Conservation (phyloP, 805 yeast genomes). For the Kuraishia ogatae region DNA sequence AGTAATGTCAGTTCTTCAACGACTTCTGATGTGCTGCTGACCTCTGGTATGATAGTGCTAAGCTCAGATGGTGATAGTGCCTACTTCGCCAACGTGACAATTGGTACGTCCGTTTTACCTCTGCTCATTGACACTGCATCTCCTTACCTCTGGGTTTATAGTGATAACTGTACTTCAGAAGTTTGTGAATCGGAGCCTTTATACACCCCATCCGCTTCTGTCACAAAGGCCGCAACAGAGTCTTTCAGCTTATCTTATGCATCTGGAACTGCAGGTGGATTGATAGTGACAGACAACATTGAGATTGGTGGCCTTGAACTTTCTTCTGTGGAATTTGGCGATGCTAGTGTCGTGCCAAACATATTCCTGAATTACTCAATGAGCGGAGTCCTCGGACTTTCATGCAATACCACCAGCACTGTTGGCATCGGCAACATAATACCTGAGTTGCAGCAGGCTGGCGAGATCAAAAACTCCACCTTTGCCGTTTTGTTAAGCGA, state of each 20-base stretch:
- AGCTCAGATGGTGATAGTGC: constrained; percentile 21
- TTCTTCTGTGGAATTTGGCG: constrained; percentile 39
- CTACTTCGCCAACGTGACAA: constrained; percentile 29
- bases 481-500: constrained; percentile 35
- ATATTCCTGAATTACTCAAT: constrained; percentile 43
- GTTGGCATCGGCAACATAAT: constrained; percentile 30
- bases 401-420: constrained; percentile 30
- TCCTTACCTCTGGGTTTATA: constrained; percentile 56
- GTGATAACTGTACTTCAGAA: constrained; percentile 33
- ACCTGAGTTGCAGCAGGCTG: constrained; percentile 24
- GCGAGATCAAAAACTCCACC: constrained; percentile 24
- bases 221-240: constrained; percentile 7
- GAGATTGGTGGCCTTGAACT: constrained; percentile 26
- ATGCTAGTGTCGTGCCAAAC: constrained; percentile 42
- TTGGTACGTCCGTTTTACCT: constrained; percentile 33
- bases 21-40: constrained; percentile 1
- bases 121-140: constrained; percentile 60
- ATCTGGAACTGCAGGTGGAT: constrained; percentile 45
- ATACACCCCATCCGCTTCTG: constrained; percentile 18
- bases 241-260: constrained; percentile 44
- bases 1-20: constrained; percentile 2
- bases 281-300: constrained; percentile 29
- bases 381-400: constrained; percentile 54
- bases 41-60: constrained; percentile 17
- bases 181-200: constrained; percentile 29